These are phyloP conservation scores for Coemansia sp. DNA, from an alignment of 192 early-diverging fungal genomes.

Conservation along the genomic window DNA sequence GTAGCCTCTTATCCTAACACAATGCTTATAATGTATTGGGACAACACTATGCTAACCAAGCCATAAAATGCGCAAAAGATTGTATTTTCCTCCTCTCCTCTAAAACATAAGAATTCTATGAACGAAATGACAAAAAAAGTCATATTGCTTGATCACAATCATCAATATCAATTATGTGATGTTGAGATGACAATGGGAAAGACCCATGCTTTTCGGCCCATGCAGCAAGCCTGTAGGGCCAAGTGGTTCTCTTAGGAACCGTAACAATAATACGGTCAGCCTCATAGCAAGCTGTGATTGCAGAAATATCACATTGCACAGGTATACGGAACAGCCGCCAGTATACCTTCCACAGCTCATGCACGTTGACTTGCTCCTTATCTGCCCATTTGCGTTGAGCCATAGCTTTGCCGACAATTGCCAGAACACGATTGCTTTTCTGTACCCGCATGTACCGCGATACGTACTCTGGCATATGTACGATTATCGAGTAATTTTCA, in stretches of 20 bases:
- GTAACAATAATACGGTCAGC: constrained; percentile 18
- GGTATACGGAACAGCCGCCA: constrained; percentile 36
- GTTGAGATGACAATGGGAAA: constrained; percentile 1
- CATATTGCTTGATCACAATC: not conserved
- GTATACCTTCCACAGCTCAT: constrained; percentile 43
- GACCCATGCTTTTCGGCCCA: constrained; percentile 20
- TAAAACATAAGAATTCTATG: too few species aligned
- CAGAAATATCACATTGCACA: constrained; percentile 16
- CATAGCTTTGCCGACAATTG: constrained; percentile 44
- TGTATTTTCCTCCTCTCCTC: too few species aligned
- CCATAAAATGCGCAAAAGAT: too few species aligned
- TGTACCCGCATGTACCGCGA: constrained; percentile 42
- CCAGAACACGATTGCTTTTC: constrained; percentile 18
- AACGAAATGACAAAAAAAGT: not conserved
- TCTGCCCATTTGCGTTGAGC: constrained; percentile 34
- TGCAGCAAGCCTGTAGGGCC: constrained; percentile 9
- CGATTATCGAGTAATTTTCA: constrained; percentile 16
- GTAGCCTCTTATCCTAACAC: too few species aligned
- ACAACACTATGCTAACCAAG: too few species aligned
- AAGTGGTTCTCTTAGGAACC: constrained; percentile 12
- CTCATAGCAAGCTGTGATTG: constrained; percentile 26
- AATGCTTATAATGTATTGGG: too few species aligned
- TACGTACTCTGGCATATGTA: constrained; percentile 27
- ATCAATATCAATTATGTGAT: not conserved
- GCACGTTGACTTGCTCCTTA: constrained; percentile 11